Evolutionary conservation across 75 land plant species (phyloP), one percentile per base, ranked within the genome.

Genomic region (Pseudotsuga menziesii): DNA sequence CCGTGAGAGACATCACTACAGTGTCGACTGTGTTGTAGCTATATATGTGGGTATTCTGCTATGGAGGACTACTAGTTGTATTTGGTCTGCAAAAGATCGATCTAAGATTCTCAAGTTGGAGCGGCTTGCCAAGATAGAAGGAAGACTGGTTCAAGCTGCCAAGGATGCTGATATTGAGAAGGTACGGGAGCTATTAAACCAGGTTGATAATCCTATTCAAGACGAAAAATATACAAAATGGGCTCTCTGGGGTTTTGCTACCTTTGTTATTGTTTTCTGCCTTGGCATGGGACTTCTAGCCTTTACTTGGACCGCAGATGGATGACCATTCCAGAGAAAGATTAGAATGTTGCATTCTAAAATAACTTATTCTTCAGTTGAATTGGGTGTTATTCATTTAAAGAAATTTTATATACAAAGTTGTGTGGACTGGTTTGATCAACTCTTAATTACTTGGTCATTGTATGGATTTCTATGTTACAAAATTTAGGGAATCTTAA

Each of bases 1-100:
- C 48, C 85, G 98, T 4, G 98, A 96, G 76, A 86, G 94, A 39
- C 97, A 96, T 72, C 98, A 96, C 61, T 93, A 96, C 80, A 88
- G 79, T 79, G 94, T 90, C 17, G 98, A 93, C 62, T 89, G 90
- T 66, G 75, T 94, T 59, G 88, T 85, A 20, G 98, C 93, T 23
- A 91, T 96, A 35, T 96, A 96, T 72, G 88, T 91, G 54, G 98
- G 97, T 6, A 83, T 91, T 32, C 82, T 93, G 17, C 73, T 96
- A 17, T 96, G 98, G 98, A 88, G 90, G 83, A 84, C 89, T 77
- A 91, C 90, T 29, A 78, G 88, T 20, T 88, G 88, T 60, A 59
- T 95, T 27, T 93, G 98, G 98, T 80, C 96, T 8, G 20, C 74
- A 25, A 86, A 82, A 59, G 92, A 91, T 77, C 56, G 5, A 56